Evolutionary conservation across 208 protist species (phyloP), one percentile per base, ranked within the genome.

Genomic region (Trypanosoma theileri): DNA sequence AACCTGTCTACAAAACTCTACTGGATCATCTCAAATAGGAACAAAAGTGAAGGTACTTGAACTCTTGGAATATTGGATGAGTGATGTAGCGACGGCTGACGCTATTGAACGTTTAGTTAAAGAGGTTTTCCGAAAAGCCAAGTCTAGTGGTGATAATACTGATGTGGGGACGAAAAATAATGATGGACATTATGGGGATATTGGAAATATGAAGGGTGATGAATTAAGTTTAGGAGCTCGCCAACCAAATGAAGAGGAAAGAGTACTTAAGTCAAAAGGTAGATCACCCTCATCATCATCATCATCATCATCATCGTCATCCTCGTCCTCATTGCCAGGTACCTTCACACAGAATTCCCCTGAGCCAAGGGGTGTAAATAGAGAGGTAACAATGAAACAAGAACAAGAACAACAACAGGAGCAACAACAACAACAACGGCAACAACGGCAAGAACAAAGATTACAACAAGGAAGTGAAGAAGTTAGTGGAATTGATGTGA

Each of bases 61-160:
- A 62, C 69, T 88, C 1, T 69, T 93, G 52, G 77, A 86, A 48
- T 84, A 81, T 46, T 93, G 87, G 87, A 82, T 93, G 71, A 75
- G 77, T 52, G 73, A 81, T 16, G 56, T 62, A 19, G 70, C 66
- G 44, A 85, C 80, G 21, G 59, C 69, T 19, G 66, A n/a, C 28
- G 48, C 45, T 50, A 69, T 89, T 66, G 78, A 88, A 22, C 31
- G 52, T 13, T 64, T 77, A 11, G 83, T 93, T 60, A 62, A 57
- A 16, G 80, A 78, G n/a, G 65, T 72, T n/a, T 72, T 82, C 31
- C 22, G 46, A 11, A 42, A 75, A 51, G 62, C 55, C 41, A 56
- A 48, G 14, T 24, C 64, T 58, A 42, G 4, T 56, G 13, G 31
- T 40, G 6, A 26, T 58, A 19, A 50, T 24, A n/a, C 44, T 4